Evolutionary conservation across 2,329 filamentous ascomycete genomes (phyloP).

Genomic region (Bipolaris oryzae): DNA sequence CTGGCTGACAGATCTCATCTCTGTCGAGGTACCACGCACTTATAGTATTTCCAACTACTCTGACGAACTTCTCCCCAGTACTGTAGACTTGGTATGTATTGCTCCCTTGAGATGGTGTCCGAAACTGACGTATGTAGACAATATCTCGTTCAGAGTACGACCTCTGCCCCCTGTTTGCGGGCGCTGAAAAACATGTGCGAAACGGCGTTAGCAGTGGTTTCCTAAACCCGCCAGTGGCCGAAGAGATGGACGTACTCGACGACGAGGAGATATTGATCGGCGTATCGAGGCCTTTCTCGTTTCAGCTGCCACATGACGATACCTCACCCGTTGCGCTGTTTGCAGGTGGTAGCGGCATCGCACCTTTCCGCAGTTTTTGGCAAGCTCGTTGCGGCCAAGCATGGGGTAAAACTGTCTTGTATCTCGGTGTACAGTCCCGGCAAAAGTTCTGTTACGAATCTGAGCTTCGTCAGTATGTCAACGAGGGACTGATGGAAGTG

Average conservation of each 20-base stretch:
- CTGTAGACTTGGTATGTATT: conserved; percentile 52
- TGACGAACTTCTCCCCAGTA: conserved; percentile 58
- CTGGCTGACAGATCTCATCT: conserved; percentile 29
- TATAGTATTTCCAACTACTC: conserved; percentile 54
- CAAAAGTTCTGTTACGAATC: conserved; percentile 34
- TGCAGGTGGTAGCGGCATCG: conserved; percentile 51
- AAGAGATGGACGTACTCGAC: conserved; percentile 43
- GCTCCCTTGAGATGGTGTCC: background rate
- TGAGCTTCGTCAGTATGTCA: conserved; percentile 42
- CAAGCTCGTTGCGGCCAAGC: conserved; percentile 26
- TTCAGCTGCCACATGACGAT: conserved; percentile 59
- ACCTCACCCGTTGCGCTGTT: conserved; percentile 61
- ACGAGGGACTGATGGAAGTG: conserved; percentile 58
- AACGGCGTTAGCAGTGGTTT: conserved; percentile 61
- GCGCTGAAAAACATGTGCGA: conserved; percentile 32
- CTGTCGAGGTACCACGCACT: conserved; percentile 32
- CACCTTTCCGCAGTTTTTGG: conserved; percentile 36
- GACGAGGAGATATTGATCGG: conserved; percentile 60
- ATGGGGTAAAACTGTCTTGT: conserved; percentile 29
- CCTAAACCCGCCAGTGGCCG: conserved; percentile 57
- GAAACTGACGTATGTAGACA: conserved; percentile 32
- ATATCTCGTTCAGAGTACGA: conserved; percentile 60
- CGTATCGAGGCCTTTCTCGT: conserved; percentile 58
- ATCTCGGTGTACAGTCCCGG: conserved; percentile 30
- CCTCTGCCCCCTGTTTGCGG: conserved; percentile 46